Evolutionary conservation across 345 rosid genomes (phyloP).

Genomic region (Microcos paniculata): DNA sequence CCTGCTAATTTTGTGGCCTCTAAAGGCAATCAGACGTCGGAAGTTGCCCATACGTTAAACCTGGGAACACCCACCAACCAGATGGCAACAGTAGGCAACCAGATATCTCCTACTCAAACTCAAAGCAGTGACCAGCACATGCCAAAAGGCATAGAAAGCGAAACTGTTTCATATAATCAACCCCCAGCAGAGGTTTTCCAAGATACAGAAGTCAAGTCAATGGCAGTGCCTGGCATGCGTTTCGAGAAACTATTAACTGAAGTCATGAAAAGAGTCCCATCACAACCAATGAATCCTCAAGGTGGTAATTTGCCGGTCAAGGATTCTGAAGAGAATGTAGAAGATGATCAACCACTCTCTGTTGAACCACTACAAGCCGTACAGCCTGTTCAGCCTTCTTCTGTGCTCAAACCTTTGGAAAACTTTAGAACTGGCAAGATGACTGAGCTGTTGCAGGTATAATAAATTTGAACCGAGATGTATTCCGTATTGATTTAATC

Average conservation of each 20-base stretch:
- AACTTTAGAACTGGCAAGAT: conserved; percentile 66
- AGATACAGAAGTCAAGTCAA: conserved; percentile 29
- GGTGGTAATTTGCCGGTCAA: conserved; percentile 11
- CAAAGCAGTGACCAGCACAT: conserved; percentile 21
- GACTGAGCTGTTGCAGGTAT: conserved; percentile 91
- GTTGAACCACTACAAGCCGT: conserved; percentile 64
- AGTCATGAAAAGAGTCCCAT: conserved; percentile 46
- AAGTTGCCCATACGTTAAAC: conserved; percentile 30
- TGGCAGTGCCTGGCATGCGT: conserved; percentile 34
- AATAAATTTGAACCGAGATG: conserved; percentile 1
- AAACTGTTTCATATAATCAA: conserved; percentile 24
- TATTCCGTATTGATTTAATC: neutral
- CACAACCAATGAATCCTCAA: conserved; percentile 34
- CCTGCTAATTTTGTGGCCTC: conserved; percentile 23
- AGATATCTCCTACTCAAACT: conserved; percentile 23
- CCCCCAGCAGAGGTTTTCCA: conserved; percentile 8
- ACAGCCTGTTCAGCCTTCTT: conserved; percentile 47
- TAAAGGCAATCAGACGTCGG: conserved; percentile 37
- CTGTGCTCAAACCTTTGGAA: conserved; percentile 47
- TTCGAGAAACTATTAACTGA: conserved; percentile 65
- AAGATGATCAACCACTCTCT: conserved; percentile 57
- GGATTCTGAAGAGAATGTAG: conserved; percentile 19
- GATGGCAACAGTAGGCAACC: conserved; percentile 24
- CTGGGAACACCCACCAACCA: conserved; percentile 23
- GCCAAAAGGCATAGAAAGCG: conserved; percentile 30